These are phyloP conservation scores for Rosa chinensis DNA, from an alignment of 306 rosid species.

Conservation along the genomic window DNA sequence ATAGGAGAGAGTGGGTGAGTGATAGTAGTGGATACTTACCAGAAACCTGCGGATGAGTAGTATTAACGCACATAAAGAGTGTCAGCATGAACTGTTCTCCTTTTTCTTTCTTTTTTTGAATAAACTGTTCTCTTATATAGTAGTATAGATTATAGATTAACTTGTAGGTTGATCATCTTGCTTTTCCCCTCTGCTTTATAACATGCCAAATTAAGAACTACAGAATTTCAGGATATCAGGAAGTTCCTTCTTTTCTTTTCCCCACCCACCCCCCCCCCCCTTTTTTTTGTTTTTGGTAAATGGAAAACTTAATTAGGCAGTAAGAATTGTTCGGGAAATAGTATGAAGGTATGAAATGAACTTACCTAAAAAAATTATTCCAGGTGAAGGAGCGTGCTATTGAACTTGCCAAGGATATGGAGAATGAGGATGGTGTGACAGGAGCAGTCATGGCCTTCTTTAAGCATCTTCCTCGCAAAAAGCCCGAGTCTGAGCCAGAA, in stretches of 20 bases:
- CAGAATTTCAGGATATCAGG: too few relatives aligned
- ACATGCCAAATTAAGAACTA: not conserved
- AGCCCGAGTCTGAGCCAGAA: constrained; percentile 49
- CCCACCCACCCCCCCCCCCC: too few relatives aligned
- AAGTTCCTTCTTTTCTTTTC: too few relatives aligned
- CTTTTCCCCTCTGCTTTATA: not conserved
- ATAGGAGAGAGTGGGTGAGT: not conserved
- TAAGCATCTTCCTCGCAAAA: constrained; percentile 72
- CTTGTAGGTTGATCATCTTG: not conserved
- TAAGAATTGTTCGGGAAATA: constrained; percentile 8
- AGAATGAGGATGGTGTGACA: constrained; percentile 87
- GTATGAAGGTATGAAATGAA: not conserved
- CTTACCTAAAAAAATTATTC: constrained; percentile 20
- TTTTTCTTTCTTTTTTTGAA: too few relatives aligned
- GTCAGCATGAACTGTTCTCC: not conserved
- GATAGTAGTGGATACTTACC: not conserved
- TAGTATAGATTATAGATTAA: not conserved
- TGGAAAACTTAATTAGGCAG: too few relatives aligned
- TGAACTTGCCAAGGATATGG: constrained; percentile 91
- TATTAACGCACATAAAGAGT: not conserved
- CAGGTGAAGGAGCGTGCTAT: constrained; percentile 80
- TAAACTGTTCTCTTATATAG: not conserved
- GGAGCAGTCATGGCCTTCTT: constrained; percentile 99
- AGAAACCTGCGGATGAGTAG: not conserved
- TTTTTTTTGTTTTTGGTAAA: too few relatives aligned